These are phyloP conservation scores for Sanghuangporus baumii DNA, from an alignment of 1,284 basidiomycete genomes.

Conservation along the genomic window DNA sequence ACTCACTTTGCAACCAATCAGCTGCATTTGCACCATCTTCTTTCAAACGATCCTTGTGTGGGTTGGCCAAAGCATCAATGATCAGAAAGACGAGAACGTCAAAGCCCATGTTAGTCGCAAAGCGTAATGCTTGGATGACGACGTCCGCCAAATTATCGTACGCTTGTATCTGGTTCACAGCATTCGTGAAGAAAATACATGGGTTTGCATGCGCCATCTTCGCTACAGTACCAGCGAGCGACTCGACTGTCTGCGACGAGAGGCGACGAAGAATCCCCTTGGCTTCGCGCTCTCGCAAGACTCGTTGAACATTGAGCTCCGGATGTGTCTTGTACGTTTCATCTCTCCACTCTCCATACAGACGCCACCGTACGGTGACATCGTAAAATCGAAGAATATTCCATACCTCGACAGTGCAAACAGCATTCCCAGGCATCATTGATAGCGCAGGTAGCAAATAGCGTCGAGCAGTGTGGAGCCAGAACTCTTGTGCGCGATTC, in stretches of 20 bases:
- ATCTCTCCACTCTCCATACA: slow-evolving; percentile 96
- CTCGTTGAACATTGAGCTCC: slow-evolving; percentile 66
- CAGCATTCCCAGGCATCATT: slow-evolving; percentile 79
- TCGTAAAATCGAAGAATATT: slow-evolving; percentile 76
- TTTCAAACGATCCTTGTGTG: slow-evolving; percentile 81
- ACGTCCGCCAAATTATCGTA: slow-evolving; percentile 94
- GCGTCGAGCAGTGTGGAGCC: slow-evolving; percentile 77
- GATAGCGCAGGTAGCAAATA: slow-evolving; percentile 87
- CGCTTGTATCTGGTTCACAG: slow-evolving; percentile 91
- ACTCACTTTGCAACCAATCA: slow-evolving; percentile 91
- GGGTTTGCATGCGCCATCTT: slow-evolving; percentile 95
- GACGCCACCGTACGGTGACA: slow-evolving; percentile 74
- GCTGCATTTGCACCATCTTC: slow-evolving; percentile 90
- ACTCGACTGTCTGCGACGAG: slow-evolving; percentile 78
- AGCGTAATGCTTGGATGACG: slow-evolving; percentile 87
- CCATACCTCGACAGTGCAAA: slow-evolving; percentile 87
- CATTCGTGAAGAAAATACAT: slow-evolving; percentile 84
- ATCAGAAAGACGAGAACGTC: slow-evolving; percentile 90
- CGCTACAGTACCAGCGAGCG: slow-evolving; percentile 83
- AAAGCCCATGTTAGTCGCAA: slow-evolving; percentile 88
- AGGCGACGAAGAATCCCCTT: slow-evolving; percentile 79
- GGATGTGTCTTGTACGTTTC: slow-evolving; percentile 64
- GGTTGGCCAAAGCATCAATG: slow-evolving; percentile 85
- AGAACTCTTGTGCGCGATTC: slow-evolving; percentile 59
- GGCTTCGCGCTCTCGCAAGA: slow-evolving; percentile 71